These are phyloP conservation scores for Thermochaetoides thermophila DNA, from an alignment of 495 filamentous ascomycete species.

Conservation along the genomic window DNA sequence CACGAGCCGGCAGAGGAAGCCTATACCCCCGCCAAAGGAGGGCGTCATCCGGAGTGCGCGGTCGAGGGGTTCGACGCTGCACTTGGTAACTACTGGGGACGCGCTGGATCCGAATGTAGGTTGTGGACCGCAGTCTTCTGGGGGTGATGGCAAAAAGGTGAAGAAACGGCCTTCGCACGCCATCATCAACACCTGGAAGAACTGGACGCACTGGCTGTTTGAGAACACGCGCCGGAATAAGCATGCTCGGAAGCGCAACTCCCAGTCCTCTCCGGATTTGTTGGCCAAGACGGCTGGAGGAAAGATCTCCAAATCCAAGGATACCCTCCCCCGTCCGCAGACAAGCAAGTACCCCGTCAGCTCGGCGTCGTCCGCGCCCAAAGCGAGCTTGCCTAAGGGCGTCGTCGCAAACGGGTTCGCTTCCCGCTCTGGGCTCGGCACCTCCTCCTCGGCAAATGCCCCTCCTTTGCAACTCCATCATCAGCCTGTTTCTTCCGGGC, in stretches of 20 bases:
- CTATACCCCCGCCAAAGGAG: slow-evolving; percentile 79
- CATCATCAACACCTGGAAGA: slow-evolving; percentile 60
- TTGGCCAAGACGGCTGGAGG: slow-evolving; percentile 22
- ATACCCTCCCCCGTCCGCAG: slow-evolving; percentile 35
- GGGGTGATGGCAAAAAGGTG: slow-evolving; percentile 23
- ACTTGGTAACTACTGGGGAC: slow-evolving; percentile 53
- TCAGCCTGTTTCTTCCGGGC: no score
- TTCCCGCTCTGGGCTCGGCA: background rate
- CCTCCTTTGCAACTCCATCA: no score
- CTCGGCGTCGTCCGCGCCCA: slow-evolving; percentile 5
- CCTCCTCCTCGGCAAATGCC: no score
- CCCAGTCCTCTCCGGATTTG: slow-evolving; percentile 40
- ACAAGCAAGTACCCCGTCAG: slow-evolving; percentile 36
- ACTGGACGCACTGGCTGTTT: slow-evolving; percentile 39
- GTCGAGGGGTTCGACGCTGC: slow-evolving; percentile 63
- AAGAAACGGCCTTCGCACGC: slow-evolving; percentile 34
- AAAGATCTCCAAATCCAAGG: slow-evolving; percentile 32
- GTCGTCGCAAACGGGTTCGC: slow-evolving; percentile 22
- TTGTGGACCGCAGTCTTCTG: no score
- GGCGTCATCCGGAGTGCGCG: slow-evolving; percentile 41
- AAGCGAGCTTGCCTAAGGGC: slow-evolving; percentile 20
- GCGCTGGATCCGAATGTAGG: slow-evolving; percentile 17
- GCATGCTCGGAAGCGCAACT: slow-evolving; percentile 29
- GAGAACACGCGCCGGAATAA: slow-evolving; percentile 32
- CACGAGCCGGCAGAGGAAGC: slow-evolving; percentile 51